phyloP scores from a whole-genome alignment of 225 moss, liverwort and hornwort genomes.

The Bryoerythrophyllum caledonicum region DNA sequence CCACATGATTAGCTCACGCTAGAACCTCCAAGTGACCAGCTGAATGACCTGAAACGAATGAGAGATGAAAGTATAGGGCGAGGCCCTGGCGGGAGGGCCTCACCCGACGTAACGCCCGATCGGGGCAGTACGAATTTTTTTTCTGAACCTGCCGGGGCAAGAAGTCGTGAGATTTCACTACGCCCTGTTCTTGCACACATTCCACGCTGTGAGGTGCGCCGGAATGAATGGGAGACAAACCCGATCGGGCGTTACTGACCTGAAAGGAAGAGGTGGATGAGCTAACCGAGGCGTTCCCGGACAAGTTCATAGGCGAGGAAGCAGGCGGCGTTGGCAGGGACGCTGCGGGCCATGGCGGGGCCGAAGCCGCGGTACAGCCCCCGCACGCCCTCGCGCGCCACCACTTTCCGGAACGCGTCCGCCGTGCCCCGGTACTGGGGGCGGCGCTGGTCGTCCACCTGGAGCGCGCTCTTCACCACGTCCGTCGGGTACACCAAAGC shows the following conservation, averaged over 20 bases:
- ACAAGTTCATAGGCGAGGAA: conserved; percentile 90
- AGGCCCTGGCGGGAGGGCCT: too few species aligned
- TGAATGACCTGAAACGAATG: not conserved
- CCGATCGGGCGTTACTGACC: too few species aligned
- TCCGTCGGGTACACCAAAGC: conserved; percentile 80
- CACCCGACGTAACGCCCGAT: too few species aligned
- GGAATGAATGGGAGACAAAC: too few species aligned
- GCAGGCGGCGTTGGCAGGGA: conserved; percentile 94
- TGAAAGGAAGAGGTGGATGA: too few species aligned
- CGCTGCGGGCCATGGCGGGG: conserved; percentile 92
- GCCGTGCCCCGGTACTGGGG: conserved; percentile 85
- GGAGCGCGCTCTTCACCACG: conserved; percentile 90
- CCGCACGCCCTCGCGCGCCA: conserved; percentile 79
- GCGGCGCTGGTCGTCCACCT: conserved; percentile 84
- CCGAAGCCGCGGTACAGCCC: conserved; percentile 94
- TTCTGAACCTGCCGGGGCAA: too few species aligned
- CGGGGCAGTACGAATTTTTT: too few species aligned
- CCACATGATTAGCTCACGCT: too few species aligned
- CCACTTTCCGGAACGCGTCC: conserved; percentile 86
- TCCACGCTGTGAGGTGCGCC: too few species aligned
- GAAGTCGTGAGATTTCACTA: too few species aligned
- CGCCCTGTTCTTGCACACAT: too few species aligned
- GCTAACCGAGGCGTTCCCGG: conserved; percentile 63
- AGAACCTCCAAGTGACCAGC: not conserved
- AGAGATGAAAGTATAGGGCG: too few species aligned